Base-by-base conservation (phyloP, 352 stramenopile species). In the Pythium phragmitis region DNA sequence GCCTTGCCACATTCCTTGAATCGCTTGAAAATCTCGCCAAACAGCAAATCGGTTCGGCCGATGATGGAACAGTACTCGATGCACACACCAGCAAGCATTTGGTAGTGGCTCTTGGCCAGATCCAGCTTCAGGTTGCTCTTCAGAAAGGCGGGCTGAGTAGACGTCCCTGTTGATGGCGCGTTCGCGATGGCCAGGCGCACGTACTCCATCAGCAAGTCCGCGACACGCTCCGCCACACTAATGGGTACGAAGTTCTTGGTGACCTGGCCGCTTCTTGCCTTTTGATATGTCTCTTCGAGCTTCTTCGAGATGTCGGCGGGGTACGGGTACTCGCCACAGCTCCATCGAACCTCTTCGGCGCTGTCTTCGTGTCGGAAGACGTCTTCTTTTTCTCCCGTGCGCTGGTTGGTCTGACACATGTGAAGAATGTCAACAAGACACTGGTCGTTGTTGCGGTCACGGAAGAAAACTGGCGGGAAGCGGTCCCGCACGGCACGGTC, bases 51-150 rank as follows among this genome's bases (percentile, higher is more conserved):
- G 0, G 83, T 93, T 12, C 85, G 80, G 0, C 84, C 81, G 0
- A 96, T 96, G 4, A 95, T 89, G 33, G 96, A 82, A 62, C 94
- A 98, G 64, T 96, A 98, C 70, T 98, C 96, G 28, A 98, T 96
- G 57, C 91, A 98, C n/a, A 98, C 94, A 36, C 91, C 91, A 19
- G 91, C 94, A 28, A 98, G 76, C 93, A 98, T 98, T 66, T 98
- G 90, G 69, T 98, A 98, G 72, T 98, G 95, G 57, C 87, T 97
- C 74, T 97, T 89, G 2, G 92, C 85, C 54, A 98, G 73, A 73
- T 98, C 89, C 23, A 96, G 70, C 62, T 91, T 92, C 56, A 88
- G 71, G 42, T 83, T 82, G 30, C 73, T 86, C 57, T 89, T 89
- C 67, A 77, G 76, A 26, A 69, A 80, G 55, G 63, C 62, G 39